Conservation (phyloP, 495 filamentous ascomycete genomes). For the Letharia columbiana region DNA sequence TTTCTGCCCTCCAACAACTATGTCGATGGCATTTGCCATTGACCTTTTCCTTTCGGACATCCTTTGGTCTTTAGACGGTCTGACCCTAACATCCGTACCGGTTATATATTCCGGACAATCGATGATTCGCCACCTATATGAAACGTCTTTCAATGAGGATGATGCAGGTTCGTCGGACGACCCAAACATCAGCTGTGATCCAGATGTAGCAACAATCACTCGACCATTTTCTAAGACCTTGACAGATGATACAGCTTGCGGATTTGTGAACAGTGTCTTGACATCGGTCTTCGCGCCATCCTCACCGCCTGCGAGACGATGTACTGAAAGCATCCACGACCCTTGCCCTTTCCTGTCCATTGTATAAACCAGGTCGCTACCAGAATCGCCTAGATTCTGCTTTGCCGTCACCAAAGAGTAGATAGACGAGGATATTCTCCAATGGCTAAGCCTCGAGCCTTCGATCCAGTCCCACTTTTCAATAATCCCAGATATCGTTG, state of each 20-base stretch:
- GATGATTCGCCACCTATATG: constrained; percentile 47
- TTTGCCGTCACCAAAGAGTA: constrained; percentile 8
- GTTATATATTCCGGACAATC: constrained; percentile 46
- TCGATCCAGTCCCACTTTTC: constrained; percentile 70
- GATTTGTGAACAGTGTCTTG: constrained; percentile 20
- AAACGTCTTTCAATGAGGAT: constrained; percentile 25
- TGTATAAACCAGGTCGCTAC: constrained; percentile 19
- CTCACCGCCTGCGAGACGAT: constrained; percentile 16
- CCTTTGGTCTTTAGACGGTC: constrained; percentile 22
- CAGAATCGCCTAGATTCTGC: background rate
- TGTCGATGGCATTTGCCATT: constrained; percentile 43
- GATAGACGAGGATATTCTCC: constrained; percentile 29
- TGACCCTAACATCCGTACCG: constrained; percentile 48
- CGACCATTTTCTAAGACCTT: constrained; percentile 34
- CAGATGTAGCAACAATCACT: constrained; percentile 31
- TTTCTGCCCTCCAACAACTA: constrained; percentile 63
- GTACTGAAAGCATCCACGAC: constrained; percentile 23
- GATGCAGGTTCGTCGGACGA: background rate
- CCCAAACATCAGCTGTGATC: constrained; percentile 22
- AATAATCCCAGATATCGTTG: constrained; percentile 54
- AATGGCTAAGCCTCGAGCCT: constrained; percentile 41
- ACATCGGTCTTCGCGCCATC: constrained; percentile 19
- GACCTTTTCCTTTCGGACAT: constrained; percentile 27
- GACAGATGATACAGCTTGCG: constrained; percentile 25
- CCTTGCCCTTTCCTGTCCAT: constrained; percentile 18